Evolutionary conservation across 768 basidiomycete genomes (phyloP), one percentile per base, ranked within the genome.

Genomic region (Lactarius trivialis): DNA sequence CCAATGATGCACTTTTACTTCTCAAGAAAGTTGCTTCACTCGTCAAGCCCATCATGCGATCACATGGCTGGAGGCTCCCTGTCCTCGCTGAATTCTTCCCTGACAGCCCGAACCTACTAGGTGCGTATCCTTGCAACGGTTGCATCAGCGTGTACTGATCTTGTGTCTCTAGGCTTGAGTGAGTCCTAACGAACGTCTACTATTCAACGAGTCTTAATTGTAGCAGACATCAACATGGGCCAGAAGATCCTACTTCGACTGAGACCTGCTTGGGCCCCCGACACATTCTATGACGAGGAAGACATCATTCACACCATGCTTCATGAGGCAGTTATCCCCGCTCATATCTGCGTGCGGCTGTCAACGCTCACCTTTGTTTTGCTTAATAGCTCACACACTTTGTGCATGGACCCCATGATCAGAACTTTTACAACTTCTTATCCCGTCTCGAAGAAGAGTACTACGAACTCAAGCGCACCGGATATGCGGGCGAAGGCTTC

Each of bases 31-130:
- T 91, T 33, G 86, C 88, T 0, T 85, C 86, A 1, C 79, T 91
- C 54, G 92, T 96, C 55, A 95, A 94, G 72, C 95, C 95, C 7
- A 93, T 98, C 66, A 97, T 97, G 94, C 78, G 85, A 60, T 91
- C 86, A 67, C 87, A 87, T 67, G 75, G 75, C 5, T 98, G 94
- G 94, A 78, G 81, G 30, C 77, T 93, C 30, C 88, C 89, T 30
- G 79, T 84, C 1, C 82, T 92, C n/a, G 76, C 85, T n/a, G 91
- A 96, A 73, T 93, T 95, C 79, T 92, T 89, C 68, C 93, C 93
- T 5, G 82, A 85, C 11, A 82, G 82, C 56, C 80, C 85, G 0
- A 84, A 79, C 70, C 76, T 96, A 21, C 75, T 93, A 33, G 92
- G 93, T 89, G 65, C 66, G 86, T 70, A 7, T 26, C 17, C 6